Percentiles rank a stretch among this genome's conserved stretches.
These are phyloP conservation scores for Fusarium begoniae DNA, from an alignment of 2,329 filamentous ascomycete genomes.

Conservation along the genomic window DNA sequence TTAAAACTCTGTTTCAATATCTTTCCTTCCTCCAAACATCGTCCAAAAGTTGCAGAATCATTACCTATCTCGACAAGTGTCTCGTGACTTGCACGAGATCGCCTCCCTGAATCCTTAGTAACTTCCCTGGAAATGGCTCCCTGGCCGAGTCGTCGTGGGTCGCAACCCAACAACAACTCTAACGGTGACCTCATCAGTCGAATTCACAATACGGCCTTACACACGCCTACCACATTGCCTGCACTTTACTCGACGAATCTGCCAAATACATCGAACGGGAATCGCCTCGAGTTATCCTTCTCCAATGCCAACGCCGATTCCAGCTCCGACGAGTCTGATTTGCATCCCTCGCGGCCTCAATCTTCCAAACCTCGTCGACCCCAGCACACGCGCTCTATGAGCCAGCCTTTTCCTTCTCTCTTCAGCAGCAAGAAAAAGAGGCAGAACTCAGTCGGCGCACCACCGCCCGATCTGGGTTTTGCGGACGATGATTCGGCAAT, in stretches of 20 bases:
- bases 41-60: neutral
- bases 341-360: conserved; percentile 42
- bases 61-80: neutral
- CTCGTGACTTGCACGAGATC: conserved; percentile 13
- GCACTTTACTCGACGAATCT: conserved; percentile 27
- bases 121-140: conserved; percentile 46
- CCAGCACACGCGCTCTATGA: conserved; percentile 68
- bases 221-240: conserved; percentile 45
- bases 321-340: conserved; percentile 57
- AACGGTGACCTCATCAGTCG: conserved; percentile 48
- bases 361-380: conserved; percentile 36
- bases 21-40: neutral
- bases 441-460: conserved; percentile 50
- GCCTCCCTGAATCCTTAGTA: conserved; percentile 26
- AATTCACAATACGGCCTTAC: conserved; percentile 49
- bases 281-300: conserved; percentile 42
- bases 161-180: conserved; percentile 42
- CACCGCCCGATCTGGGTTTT: conserved; percentile 46
- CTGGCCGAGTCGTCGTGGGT: conserved; percentile 44
- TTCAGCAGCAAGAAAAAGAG: conserved; percentile 71
- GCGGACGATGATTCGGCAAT: conserved; percentile 44
- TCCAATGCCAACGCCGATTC: conserved; percentile 49
- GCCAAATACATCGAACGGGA: conserved; percentile 6
- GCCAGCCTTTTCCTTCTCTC: conserved; percentile 80
- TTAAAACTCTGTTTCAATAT: neutral